Evolutionary conservation across 306 rosid species (phyloP).

Genomic region (Malus fusca): DNA sequence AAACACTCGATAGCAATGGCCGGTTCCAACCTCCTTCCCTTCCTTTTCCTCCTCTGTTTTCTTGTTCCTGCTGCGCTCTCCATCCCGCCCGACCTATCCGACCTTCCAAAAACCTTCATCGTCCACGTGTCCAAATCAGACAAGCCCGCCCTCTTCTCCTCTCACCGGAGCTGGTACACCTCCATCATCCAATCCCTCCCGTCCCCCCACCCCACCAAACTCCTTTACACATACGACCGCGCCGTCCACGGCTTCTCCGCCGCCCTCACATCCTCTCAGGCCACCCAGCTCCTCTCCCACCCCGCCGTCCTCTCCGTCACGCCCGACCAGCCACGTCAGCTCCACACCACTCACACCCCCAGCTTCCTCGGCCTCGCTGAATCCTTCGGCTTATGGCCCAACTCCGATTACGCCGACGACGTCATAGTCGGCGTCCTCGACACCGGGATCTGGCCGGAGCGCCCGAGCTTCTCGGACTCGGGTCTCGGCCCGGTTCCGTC

Average conservation of each 20-base stretch:
- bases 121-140: conserved; percentile 61
- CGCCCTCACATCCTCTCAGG: conserved; percentile 43
- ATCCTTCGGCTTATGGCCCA: conserved; percentile 49
- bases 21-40: background rate
- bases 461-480: conserved; percentile 42
- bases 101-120: conserved; percentile 50
- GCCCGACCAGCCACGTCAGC: conserved; percentile 59
- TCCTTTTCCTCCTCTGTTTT: conserved; percentile 12
- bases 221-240: conserved; percentile 57
- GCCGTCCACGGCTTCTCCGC: conserved; percentile 70
- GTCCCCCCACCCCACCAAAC: conserved; percentile 40
- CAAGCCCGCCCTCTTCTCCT: conserved; percentile 43
- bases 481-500: conserved; percentile 38
- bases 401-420: conserved; percentile 50
- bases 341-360: conserved; percentile 75
- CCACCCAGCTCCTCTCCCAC: conserved; percentile 23
- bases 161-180: conserved; percentile 56
- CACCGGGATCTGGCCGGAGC: conserved; percentile 88
- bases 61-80: conserved; percentile 5
- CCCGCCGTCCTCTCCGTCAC: conserved; percentile 46
- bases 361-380: conserved; percentile 57
- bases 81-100: conserved; percentile 9
- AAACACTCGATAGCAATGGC: background rate
- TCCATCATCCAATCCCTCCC: conserved; percentile 68
- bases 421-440: conserved; percentile 66